Conservation (phyloP, 768 basidiomycete genomes). For the Amanita rimosa region DNA sequence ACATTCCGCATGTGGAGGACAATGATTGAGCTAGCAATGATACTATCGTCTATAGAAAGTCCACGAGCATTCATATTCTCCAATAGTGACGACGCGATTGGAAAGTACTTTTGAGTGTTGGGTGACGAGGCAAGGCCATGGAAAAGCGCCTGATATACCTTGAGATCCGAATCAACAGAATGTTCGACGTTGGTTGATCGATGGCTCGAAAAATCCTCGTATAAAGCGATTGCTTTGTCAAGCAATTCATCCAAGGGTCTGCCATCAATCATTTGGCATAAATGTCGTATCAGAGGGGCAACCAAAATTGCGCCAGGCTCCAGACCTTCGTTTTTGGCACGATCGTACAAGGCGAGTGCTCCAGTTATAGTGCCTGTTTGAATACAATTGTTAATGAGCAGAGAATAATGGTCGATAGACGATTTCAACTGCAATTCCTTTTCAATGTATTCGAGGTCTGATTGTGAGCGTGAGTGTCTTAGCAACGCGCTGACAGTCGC, state of each 20-base stretch:
- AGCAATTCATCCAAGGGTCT: slow-evolving; percentile 29
- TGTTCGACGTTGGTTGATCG: slow-evolving; percentile 20
- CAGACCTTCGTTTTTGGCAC: slow-evolving; percentile 30
- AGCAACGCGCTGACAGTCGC: slow-evolving; percentile 30
- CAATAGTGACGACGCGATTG: slow-evolving; percentile 38
- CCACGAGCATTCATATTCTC: slow-evolving; percentile 53
- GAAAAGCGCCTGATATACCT: slow-evolving; percentile 44
- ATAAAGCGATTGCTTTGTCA: slow-evolving; percentile 43
- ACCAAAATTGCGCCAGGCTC: slow-evolving; percentile 38
- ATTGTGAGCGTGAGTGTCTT: slow-evolving; percentile 23
- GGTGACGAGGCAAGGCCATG: slow-evolving; percentile 33
- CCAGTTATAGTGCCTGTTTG: slow-evolving; percentile 22
- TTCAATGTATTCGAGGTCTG: slow-evolving; percentile 33
- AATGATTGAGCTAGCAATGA: slow-evolving; percentile 38
- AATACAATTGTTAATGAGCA: slow-evolving; percentile 41
- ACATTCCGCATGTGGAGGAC: slow-evolving; percentile 60
- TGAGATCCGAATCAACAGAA: slow-evolving; percentile 33
- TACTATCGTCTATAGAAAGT: slow-evolving; percentile 31
- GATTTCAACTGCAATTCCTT: slow-evolving; percentile 27
- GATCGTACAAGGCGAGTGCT: slow-evolving; percentile 40
- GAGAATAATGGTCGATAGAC: slow-evolving; percentile 37
- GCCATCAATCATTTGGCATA: slow-evolving; percentile 30
- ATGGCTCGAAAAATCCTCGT: slow-evolving; percentile 31
- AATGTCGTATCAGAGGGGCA: slow-evolving; percentile 38
- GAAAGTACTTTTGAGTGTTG: slow-evolving; percentile 35